A percentile compares a stretch with the other conserved stretches of the same genome.
Conservation (phyloP, 208 protist species). For the Leishmania lainsoni region DNA sequence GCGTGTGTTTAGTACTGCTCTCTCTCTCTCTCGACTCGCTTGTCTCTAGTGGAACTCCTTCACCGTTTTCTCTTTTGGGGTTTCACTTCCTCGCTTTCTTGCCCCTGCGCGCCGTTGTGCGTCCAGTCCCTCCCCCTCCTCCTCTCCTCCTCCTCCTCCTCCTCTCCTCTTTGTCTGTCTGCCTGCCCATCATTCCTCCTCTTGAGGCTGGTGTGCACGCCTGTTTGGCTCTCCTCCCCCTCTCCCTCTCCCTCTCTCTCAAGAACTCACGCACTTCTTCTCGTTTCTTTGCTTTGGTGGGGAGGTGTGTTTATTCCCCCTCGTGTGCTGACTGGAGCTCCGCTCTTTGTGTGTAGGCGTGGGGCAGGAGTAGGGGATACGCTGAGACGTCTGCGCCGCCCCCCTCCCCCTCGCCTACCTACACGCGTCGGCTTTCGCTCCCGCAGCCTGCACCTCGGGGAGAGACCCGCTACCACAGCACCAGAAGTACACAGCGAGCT, state of each 20-base stretch:
- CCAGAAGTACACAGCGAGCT: no score
- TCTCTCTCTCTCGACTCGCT: not conserved
- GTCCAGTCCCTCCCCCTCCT: not conserved
- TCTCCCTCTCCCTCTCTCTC: constrained; percentile 1
- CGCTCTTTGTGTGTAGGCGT: no score
- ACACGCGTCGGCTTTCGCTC: not conserved
- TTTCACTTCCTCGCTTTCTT: not conserved
- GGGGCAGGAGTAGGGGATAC: no score
- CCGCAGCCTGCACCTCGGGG: not conserved
- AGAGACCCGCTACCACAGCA: not conserved
- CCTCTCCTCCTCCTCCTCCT: not conserved
- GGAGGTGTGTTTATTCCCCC: not conserved
- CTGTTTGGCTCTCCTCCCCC: not conserved
- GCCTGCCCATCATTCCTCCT: not conserved
- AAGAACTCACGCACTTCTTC: not conserved
- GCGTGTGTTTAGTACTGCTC: not conserved
- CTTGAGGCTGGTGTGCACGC: no score
- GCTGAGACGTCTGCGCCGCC: no score
- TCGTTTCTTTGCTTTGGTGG: not conserved
- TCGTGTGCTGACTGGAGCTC: no score
- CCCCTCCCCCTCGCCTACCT: not conserved
- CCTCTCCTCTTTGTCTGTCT: not conserved
- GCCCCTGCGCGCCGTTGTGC: not conserved
- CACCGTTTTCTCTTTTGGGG: not conserved
- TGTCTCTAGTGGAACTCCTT: not conserved